Base-by-base conservation (phyloP, 2,329 filamentous ascomycete genomes). In the Talaromyces sp. region DNA sequence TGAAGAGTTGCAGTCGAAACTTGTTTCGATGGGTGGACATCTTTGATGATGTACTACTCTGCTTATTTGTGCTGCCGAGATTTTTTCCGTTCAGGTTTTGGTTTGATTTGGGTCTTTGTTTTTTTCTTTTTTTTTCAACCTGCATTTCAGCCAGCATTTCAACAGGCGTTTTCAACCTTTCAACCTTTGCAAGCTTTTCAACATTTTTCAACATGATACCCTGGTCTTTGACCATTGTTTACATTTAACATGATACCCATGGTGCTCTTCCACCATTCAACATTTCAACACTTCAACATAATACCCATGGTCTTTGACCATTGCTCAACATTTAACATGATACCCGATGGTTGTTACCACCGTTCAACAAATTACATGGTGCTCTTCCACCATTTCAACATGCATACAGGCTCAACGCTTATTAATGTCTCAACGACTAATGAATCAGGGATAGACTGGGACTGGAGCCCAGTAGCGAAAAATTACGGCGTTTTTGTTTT, bases 1-100 rank as follows among this genome's bases (percentile, higher is more conserved):
- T 48, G 62, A 63, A 21, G 62, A 60, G 35, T 48, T 63, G 35
- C 62, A 63, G 58, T 63, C 62, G 16, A 63, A 63, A 54, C 50
- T 63, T 42, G 59, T 37, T 50, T 33, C 40, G 50, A 44, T 55
- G 37, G 59, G 59, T 46, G 59, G 59, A 33, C 59, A 61, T 55
- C 44, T 60, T 60, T 37, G n/a, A 42, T 40, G 44, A 60, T 33
- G 35, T 16, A 31, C 23, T 42, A 16, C 46, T 12, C 54, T 54
- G 58, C 18, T 16, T n/a, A 12, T 31, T 60, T 60, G 56, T 58
- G 40, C 31, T 16, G n/a, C 25, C 25, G 56, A 58, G 40, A 28
- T 12, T 33, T 58, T 40, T 40, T 59, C 28, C 42, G 9, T 48
- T 39, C 31, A 40, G 42, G 57, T 37, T 50, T 59, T 50, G 28